Evolutionary conservation across 495 filamentous ascomycete species (phyloP), one percentile per base, ranked within the genome.

Genomic region (Lindgomyces ingoldianus): DNA sequence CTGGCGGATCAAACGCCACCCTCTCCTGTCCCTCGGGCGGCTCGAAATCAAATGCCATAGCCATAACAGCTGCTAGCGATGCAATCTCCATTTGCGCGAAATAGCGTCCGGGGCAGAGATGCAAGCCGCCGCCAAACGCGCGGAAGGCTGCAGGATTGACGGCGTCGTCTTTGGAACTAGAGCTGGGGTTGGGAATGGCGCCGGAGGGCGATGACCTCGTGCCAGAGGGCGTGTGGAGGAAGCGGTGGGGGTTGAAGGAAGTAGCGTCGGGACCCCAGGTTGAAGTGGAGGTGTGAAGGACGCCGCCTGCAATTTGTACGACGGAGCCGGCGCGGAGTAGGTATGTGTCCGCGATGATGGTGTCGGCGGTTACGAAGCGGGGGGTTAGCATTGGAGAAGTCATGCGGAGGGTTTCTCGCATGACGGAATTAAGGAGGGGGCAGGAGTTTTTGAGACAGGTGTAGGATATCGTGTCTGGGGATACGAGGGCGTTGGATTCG

Each of bases 21-120:
- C n/a, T n/a, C n/a, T n/a, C n/a, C n/a, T n/a, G n/a, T n/a, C n/a
- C n/a, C n/a, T n/a, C n/a, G n/a, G n/a, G n/a, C n/a, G n/a, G n/a
- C n/a, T 21, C 45, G 10, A 81, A 57, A 39, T 82, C 78, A 59
- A 76, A 78, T 1, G 74, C 72, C 70, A 81, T 25, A 8, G 79
- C 64, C 18, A 81, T 57, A 65, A 75, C 73, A 9, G 76, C 73
- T 9, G 72, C 71, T 36, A 79, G 19, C 1, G 65, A 69, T 29
- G 81, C 16, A 33, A 81, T 76, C 62, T 80, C 78, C 19, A 71
- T 70, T 10, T 67, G 74, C 1, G 78, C 80, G 70, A 81, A 82
- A 65, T 81, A 76, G 11, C 80, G 67, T 8, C 81, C 80, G 16
- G 80, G 79, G 64, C 80, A 83, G 30, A 80, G 70, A 8, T 67